These are phyloP conservation scores for Juncus inflexus DNA, from an alignment of 176 grass and related monocot genomes.

Conservation along the genomic window DNA sequence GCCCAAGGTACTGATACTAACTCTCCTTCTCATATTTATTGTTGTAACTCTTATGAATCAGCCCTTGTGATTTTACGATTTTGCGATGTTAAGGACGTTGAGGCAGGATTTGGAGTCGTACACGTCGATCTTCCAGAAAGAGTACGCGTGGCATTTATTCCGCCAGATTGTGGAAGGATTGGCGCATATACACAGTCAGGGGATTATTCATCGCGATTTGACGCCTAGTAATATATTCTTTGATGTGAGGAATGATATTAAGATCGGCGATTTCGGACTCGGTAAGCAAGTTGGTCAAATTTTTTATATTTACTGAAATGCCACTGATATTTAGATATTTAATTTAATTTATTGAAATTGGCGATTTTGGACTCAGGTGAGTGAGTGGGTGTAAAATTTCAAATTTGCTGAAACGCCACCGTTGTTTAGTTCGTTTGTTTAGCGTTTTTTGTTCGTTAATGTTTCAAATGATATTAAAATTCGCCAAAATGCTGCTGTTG, in stretches of 20 bases:
- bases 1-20: conserved; percentile 49
- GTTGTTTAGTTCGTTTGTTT: too few relatives aligned
- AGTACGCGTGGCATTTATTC: conserved; percentile 80
- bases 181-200: conserved; percentile 96
- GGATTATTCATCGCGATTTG: conserved; percentile 95
- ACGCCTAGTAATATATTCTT: conserved; percentile 98
- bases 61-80: conserved; percentile 18
- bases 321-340: too few relatives aligned
- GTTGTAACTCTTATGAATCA: not conserved
- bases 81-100: conserved; percentile 57
- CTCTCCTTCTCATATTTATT: not conserved
- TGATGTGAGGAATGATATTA: conserved; percentile 94
- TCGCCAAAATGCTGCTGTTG: too few relatives aligned
- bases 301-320: too few relatives aligned
- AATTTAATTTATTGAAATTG: too few relatives aligned
- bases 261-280: conserved; percentile 49
- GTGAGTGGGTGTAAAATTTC: too few relatives aligned
- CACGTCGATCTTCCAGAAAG: conserved; percentile 64
- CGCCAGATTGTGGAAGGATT: conserved; percentile 98
- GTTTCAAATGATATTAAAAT: too few relatives aligned
- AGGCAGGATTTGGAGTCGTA: conserved; percentile 78
- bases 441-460: too few relatives aligned
- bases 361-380: too few relatives aligned
- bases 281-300: too few relatives aligned
- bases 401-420: too few relatives aligned